Base-by-base conservation (phyloP, 2,329 filamentous ascomycete species). In the Xylaria sp. region DNA sequence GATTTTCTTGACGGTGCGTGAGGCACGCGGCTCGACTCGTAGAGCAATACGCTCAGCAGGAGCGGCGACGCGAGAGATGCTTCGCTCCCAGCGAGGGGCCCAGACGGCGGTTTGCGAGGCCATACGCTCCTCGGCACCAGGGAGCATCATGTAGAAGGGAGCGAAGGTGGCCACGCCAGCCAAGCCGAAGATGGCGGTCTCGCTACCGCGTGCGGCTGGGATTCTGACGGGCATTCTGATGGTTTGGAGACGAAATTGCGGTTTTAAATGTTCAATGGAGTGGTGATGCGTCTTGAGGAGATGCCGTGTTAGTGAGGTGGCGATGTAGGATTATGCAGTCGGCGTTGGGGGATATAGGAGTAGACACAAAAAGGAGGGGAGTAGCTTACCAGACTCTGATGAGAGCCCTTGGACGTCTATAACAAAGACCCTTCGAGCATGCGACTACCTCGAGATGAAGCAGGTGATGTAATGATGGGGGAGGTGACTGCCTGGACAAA, bases 61-160 rank as follows among this genome's bases (percentile, higher is more conserved):
- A n/a, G 75, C 72, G 7, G 75, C 73, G 69, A 84, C 79, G 74
- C 79, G 80, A 63, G 74, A 78, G 68, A 84, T 78, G 72, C 83
- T 83, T 56, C 77, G 76, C 72, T 85, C 82, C 83, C 83, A 85
- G 58, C 80, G 78, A 16, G 82, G 81, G 3, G 82, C 83, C 83
- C 83, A 85, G 67, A 80, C 79, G 60, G 76, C 74, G 2, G 83
- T 85, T 71, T 83, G 81, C 23, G 73, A 72, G 57, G 80, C 78
- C 42, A 85, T 70, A 49, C 78, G 77, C 70, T 84, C 80, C 64
- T 83, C 79, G 60, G 80, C 80, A 42, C 81, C 80, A 30, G 82
- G 83, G 59, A 83, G 75, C 68, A 83, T 75, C 67, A 84, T 76
- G 74, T 83, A 84, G 67, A 85, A 76, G 34, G 83, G 83, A 1